Base-by-base conservation (phyloP, 1,284 basidiomycete genomes). In the Ceratobasidium sp. region DNA sequence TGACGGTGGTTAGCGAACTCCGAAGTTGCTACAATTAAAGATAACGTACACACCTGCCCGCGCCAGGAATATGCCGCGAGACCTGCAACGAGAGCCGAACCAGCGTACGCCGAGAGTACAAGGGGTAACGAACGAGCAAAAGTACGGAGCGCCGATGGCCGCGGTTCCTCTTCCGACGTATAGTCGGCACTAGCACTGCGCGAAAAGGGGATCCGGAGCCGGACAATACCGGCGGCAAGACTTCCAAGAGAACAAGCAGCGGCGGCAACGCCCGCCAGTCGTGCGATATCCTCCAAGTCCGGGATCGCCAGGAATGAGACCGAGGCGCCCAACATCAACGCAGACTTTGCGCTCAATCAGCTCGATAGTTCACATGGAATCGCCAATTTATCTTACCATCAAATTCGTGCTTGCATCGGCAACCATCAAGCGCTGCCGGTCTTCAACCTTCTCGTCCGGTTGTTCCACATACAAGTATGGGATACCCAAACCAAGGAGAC, bases 261-360 rank as follows among this genome's bases (percentile, higher is more conserved):
- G 22, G 67, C 67, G 54, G 65, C 65, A 2, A 71, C 67, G 47
- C 67, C 59, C 9, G 76, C 64, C 15, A 76, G 60, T 7, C 69
- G 73, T n/a, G 76, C 65, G 31, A 74, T 74, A 66, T 76, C 69
- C 36, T 75, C 73, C n/a, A 72, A 44, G n/a, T 72, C 60, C 1
- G 76, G 76, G 50, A 76, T 67, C 22, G 76, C 73, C 11, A 76
- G 73, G 73, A 76, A 76, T 41, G 66, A 74, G 19, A 76, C 73
- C 41, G 73, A 62, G 22, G 76, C 64, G n/a, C 73, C 69, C 24
- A 76, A 47, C 59, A 76, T 67, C 44, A 76, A 27, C 24, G 66
- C 59, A 15, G 76, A 74, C 76, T 76, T n/a, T 5, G 29, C 15
- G 48, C 67, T 24, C 2, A 2, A 33, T 71, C 31, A 60, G 56